Base-by-base conservation (phyloP, 768 basidiomycete species). In the Nidularia sp. region DNA sequence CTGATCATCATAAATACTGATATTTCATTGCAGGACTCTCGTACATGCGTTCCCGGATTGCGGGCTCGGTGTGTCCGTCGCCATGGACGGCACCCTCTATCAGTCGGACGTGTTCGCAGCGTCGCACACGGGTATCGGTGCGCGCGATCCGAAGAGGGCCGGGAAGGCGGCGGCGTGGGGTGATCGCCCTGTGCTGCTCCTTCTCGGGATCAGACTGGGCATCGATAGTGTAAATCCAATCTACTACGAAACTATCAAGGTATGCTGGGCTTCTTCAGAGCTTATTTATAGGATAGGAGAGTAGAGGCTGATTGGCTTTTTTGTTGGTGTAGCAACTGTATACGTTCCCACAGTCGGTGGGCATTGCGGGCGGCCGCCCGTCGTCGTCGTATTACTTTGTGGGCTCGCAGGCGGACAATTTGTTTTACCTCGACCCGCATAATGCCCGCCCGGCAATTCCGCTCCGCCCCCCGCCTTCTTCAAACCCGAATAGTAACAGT, bases 371-470 rank as follows among this genome's bases (percentile, higher is more conserved):
- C 36, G 96, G 96, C 2, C 81, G 97, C 18, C 97, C 96, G 0
- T 90, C 90, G n/a, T 94, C 92, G 0, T 97, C 94, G 0, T 98
- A 97, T 67, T 99, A 98, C 68, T 99, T 99, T 63, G 90, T 99
- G 46, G 96, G 93, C 12, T 79, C 86, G 0, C 96, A 99, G 64
- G 88, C 85, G 2, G 89, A 94, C 56, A 88, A 84, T 47, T 77
- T 98, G 5, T 86, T 93, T 62, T 89, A 92, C 62, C 80, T 90
- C 34, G 85, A 90, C 68, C 87, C 88, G 1, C 86, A 90, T 62
- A 83, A 94, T 60, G 76, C 91, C 0, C 81, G 93, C 6, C 80
- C 90, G 0, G 78, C 92, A 0, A 71, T 96, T 2, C 86, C 90
- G 0, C 74, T 94, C 1, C 79, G 86, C 4, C 75, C 77, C 1